Base-by-base conservation (phyloP, 2,329 filamentous ascomycete species). In the Alternaria sp. region DNA sequence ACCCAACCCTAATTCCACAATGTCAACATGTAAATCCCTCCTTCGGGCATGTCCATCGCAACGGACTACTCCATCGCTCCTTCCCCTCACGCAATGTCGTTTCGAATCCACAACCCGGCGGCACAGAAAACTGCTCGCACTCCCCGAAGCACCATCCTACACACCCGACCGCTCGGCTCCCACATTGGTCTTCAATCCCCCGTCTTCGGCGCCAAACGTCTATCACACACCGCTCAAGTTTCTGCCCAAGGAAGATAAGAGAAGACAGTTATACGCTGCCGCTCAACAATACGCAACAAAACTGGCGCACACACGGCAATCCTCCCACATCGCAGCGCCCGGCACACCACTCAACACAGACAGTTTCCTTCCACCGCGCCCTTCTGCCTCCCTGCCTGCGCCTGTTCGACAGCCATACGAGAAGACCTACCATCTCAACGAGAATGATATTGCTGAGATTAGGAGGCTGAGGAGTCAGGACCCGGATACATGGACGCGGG, bases 161-260 rank as follows among this genome's bases (percentile, higher is more conserved):
- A 73, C 71, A 18, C 63, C 72, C 14, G 54, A 60, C 14, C 60
- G 46, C 67, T 66, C 65, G 61, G 66, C 57, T 65, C 78, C 76
- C 5, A 71, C 69, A 1, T 56, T 78, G 1, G 60, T 90, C 73
- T 87, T 87, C 82, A 90, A 90, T 67, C 88, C 88, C 36, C 88
- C 88, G 1, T 87, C 87, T 7, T 86, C 86, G 28, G 84, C 86
- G 7, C 88, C 88, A 7, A 87, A 83, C 62, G 84, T 87, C 24
- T 88, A 87, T 70, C 86, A 89, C 72, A 91, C 88, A 2, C 88
- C 88, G 2, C 78, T 82, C 28, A 88, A 88, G 65, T 91, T 91
- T 74, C 81, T 91, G 7, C 88, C 88, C 5, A 73, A 81, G 54
- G 80, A 82, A 64, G 88, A 91, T 77, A 80, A 81, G 22, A 82